Conservation (phyloP, 2,329 filamentous ascomycete species). For the Penicillium sp. region DNA sequence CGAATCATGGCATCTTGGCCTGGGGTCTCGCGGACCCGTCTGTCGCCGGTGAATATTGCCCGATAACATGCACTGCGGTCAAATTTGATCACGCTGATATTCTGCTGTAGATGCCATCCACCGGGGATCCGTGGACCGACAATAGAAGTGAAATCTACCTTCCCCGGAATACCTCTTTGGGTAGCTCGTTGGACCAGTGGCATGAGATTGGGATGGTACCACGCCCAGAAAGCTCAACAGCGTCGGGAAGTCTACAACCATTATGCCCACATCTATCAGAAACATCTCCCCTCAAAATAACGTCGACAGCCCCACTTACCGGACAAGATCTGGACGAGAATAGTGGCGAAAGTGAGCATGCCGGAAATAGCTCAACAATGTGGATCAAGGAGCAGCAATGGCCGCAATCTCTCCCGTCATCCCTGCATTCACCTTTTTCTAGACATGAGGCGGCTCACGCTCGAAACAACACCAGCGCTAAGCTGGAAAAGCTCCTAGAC, state of each 20-base stretch:
- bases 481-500: slow-evolving; percentile 6
- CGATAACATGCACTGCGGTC: background rate
- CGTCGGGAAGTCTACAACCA: slow-evolving; percentile 3
- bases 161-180: background rate
- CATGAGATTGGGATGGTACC: background rate
- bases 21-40: background rate
- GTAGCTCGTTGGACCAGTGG: background rate
- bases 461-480: background rate
- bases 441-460: background rate
- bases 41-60: slow-evolving; percentile 4
- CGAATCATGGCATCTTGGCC: slow-evolving; percentile 11
- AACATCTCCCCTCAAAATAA: background rate
- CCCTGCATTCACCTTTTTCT: background rate
- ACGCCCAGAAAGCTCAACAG: slow-evolving; percentile 2
- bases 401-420: background rate
- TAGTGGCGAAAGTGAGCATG: background rate
- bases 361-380: background rate
- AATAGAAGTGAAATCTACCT: slow-evolving; percentile 6
- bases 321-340: background rate
- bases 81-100: background rate
- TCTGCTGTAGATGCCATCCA: background rate
- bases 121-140: slow-evolving; percentile 1
- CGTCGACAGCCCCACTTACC: slow-evolving; percentile 1
- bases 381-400: background rate
- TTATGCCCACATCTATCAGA: background rate